These are phyloP conservation scores for Auriculariales sp. DNA, from an alignment of 768 basidiomycete species.

Conservation along the genomic window DNA sequence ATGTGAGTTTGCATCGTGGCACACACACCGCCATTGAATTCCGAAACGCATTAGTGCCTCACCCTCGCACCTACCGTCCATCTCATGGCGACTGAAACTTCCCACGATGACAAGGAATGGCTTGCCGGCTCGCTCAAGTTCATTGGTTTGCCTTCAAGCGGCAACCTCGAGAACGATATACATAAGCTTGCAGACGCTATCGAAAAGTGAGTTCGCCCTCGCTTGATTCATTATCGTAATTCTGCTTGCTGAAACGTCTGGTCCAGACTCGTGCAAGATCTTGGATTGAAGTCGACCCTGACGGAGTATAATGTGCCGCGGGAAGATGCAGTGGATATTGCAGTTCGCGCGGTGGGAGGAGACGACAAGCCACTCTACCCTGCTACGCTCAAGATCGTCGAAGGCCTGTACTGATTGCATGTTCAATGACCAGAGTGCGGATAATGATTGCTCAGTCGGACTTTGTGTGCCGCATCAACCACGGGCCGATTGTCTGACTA, in stretches of 20 bases:
- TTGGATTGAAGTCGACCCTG: conserved; percentile 46
- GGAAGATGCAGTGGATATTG: conserved; percentile 38
- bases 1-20: conserved; percentile 10
- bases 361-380: conserved; percentile 24
- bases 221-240: background rate
- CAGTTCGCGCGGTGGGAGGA: conserved; percentile 30
- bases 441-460: too few species aligned
- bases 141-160: conserved; percentile 43
- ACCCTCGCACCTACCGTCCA: conserved; percentile 52
- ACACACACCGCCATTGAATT: background rate
- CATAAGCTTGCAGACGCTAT: conserved; percentile 37
- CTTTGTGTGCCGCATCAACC: too few species aligned
- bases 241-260: background rate
- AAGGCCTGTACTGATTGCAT: conserved; percentile 25
- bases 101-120: conserved; percentile 45
- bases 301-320: conserved; percentile 49
- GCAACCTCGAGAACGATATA: conserved; percentile 50
- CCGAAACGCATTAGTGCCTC: too few species aligned
- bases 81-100: conserved; percentile 41
- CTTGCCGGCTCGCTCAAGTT: conserved; percentile 45
- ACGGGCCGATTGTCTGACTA: too few species aligned
- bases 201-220: conserved; percentile 27
- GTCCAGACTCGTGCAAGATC: conserved; percentile 38
- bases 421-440: too few species aligned
- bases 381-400: conserved; percentile 34